Evolutionary conservation across 192 early-diverging fungal genomes (phyloP).

Genomic region (Umbelopsis sp.): DNA sequence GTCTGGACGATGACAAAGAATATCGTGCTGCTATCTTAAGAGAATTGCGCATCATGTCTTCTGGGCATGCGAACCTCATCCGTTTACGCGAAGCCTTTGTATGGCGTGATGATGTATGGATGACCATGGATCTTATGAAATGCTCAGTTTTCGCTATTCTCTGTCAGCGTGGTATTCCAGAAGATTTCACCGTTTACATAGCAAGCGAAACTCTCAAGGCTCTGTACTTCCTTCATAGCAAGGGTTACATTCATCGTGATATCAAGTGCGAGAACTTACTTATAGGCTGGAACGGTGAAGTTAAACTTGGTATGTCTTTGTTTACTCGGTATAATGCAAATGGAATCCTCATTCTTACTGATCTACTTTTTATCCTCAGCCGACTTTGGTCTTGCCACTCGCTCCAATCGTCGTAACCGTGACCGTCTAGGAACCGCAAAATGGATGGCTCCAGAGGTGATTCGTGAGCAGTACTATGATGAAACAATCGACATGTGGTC

Average conservation of each 20-base stretch:
- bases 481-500: constrained; percentile 57
- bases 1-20: constrained; percentile 37
- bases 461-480: constrained; percentile 44
- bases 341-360: not conserved
- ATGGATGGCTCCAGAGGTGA: constrained; percentile 57
- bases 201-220: constrained; percentile 41
- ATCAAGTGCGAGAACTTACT: constrained; percentile 51
- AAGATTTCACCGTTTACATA: constrained; percentile 43
- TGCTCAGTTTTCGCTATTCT: constrained; percentile 44
- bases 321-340: not conserved
- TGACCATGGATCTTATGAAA: constrained; percentile 41
- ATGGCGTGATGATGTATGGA: constrained; percentile 44
- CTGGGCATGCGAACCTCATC: constrained; percentile 35
- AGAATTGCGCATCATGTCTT: constrained; percentile 44
- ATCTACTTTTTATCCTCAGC: constrained; percentile 26
- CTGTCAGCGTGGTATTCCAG: constrained; percentile 42
- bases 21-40: constrained; percentile 39
- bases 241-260: constrained; percentile 53
- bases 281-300: constrained; percentile 41
- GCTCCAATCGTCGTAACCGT: constrained; percentile 32
- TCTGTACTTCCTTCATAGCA: constrained; percentile 40
- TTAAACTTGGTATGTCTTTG: constrained; percentile 45
- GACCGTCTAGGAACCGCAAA: constrained; percentile 43
- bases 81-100: constrained; percentile 37
- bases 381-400: constrained; percentile 44